Base-by-base conservation (phyloP, 441 rosid genomes). In the Pelargonium citronellum region DNA sequence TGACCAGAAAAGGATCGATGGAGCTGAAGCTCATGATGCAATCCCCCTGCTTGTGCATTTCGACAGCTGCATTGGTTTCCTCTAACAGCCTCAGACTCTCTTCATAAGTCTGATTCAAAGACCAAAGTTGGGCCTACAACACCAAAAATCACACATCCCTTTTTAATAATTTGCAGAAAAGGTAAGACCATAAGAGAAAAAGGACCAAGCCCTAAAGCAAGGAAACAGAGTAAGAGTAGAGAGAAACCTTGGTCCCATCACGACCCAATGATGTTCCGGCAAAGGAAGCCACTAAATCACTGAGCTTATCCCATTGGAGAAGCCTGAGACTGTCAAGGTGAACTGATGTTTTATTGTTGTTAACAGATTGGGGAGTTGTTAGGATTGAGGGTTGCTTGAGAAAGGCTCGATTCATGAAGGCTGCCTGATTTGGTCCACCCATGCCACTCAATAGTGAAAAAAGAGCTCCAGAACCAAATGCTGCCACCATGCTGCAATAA, bases 401-500 rank as follows among this genome's bases (percentile, higher is more conserved):
- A 15, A n/a, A 55, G 19, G 61, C 61, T n/a, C 61, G 61, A 55
- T 15, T 55, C 61, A 7, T 55, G 61, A 55, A 9, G 46, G 76
- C 79, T 7, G 80, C 88, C 43, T 79, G 92, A 79, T 93, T 93
- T 67, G 86, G 85, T 63, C 91, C 92, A 13, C 96, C 97, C 74
- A 84, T 62, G 61, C 89, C 90, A 73, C 97, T 91, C 79, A 94
- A 96, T 71, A 91, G 73, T 16, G 96, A 85, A 83, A 84, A 94
- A 64, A 84, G 76, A n/a, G 84, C 88, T 75, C 97, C 99, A 51
- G 96, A 94, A 79, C 98, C 94, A 71, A 94, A 94, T 64, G 96
- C 95, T 66, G 96, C 95, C 16, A 67, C 94, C 92, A 94, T 88
- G 82, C 98, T 94, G 87, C 88, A 85, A 41, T 41, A 41, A 41